Conservation (phyloP, 441 rosid genomes). For the Erysimum pusillum region DNA sequence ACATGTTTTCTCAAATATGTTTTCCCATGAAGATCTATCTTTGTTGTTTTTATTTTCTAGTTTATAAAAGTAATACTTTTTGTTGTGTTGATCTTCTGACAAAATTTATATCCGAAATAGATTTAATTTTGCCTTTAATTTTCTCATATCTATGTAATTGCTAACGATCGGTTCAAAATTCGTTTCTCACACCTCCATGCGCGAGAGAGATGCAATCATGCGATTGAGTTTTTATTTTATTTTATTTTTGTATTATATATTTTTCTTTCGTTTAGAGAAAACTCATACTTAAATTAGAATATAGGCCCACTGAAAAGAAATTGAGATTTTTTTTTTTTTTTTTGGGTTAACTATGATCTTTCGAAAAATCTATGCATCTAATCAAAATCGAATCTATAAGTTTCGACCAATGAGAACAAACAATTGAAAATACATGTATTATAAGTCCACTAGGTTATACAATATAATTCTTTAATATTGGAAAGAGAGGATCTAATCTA, state of each 20-base stretch:
- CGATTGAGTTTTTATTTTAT: not conserved
- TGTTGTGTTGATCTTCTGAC: slow-evolving; percentile 33
- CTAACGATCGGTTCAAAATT: slow-evolving; percentile 2
- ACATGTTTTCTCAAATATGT: slow-evolving; percentile 41
- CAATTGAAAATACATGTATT: not conserved
- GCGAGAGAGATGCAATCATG: slow-evolving; percentile 25
- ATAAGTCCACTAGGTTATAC: slow-evolving; percentile 10
- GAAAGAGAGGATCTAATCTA: not conserved
- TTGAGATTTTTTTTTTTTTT: not conserved
- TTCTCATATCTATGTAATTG: not conserved
- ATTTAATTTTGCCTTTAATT: slow-evolving; percentile 28
- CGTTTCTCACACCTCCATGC: slow-evolving; percentile 29
- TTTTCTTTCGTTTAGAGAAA: slow-evolving; percentile 17
- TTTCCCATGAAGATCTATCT: slow-evolving; percentile 38
- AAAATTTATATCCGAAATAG: slow-evolving; percentile 25
- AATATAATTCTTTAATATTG: not conserved
- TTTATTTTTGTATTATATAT: not conserved
- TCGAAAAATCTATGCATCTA: slow-evolving; percentile 1
- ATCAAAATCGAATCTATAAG: slow-evolving; percentile 27
- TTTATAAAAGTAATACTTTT: slow-evolving; percentile 20
- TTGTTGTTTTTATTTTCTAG: not conserved
- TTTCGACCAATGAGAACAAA: slow-evolving; percentile 16
- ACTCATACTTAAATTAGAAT: not conserved
- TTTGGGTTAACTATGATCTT: not conserved
- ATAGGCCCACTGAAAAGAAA: slow-evolving; percentile 4